Evolutionary conservation across 2,329 filamentous ascomycete genomes (phyloP).

Genomic region (Alternaria novae-zelandiae): DNA sequence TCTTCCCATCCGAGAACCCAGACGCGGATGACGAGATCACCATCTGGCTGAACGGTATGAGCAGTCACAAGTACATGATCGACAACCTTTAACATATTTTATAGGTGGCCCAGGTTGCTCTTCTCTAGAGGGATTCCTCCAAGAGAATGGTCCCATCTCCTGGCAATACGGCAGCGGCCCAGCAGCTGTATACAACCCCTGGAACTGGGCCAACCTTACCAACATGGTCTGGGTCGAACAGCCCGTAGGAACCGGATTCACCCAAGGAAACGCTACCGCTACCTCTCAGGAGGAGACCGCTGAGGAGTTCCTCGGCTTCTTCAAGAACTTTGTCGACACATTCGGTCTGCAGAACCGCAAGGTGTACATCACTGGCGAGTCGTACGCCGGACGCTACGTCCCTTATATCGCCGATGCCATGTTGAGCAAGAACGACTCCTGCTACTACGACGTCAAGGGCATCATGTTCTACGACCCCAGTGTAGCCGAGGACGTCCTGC

Average conservation of each 20-base stretch:
- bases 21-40: conserved; percentile 57
- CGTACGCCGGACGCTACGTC: conserved; percentile 68
- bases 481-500: conserved; percentile 61
- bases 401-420: conserved; percentile 77
- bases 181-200: conserved; percentile 52
- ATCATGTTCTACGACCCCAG: conserved; percentile 77
- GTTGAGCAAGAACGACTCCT: conserved; percentile 69
- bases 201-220: conserved; percentile 61
- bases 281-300: conserved; percentile 72
- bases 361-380: conserved; percentile 76
- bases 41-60: conserved; percentile 53
- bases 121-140: conserved; percentile 56
- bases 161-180: conserved; percentile 53
- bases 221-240: conserved; percentile 81
- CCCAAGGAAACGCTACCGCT: conserved; percentile 68
- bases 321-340: conserved; percentile 76
- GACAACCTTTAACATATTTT: neutral
- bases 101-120: conserved; percentile 53
- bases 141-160: conserved; percentile 56
- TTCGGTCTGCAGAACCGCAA: conserved; percentile 71
- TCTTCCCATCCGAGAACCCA: conserved; percentile 60
- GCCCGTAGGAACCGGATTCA: conserved; percentile 71
- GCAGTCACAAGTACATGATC: neutral
- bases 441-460: conserved; percentile 71
- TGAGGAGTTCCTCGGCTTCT: conserved; percentile 77